Evolutionary conservation across 2,329 filamentous ascomycete species (phyloP), one percentile per base, ranked within the genome.

Genomic region (Microdochium nivale): DNA sequence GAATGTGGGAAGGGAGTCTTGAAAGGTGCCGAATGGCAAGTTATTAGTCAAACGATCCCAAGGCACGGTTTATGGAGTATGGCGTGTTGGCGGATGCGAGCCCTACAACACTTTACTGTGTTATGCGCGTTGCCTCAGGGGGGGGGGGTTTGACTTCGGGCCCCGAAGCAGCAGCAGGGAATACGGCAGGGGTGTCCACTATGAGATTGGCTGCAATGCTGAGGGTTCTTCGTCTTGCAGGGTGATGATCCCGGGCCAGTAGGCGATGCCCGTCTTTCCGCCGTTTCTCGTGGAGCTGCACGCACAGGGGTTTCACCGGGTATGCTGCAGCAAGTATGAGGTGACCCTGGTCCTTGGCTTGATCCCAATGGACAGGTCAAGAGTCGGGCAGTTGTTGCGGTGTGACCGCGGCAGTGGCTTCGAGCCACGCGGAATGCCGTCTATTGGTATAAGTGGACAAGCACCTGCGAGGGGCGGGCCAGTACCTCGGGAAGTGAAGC

Each of bases 201-300:
- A 19, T 44, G 40, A 44, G 40, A 44, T 44, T 44, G n/a, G 40
- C 40, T 44, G 40, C 40, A 44, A 44, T 44, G 40, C 40, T 44
- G 40, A 44, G 40, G 40, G 40, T 23, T 44, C 40, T 19, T 44
- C 40, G 40, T 44, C 40, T 7, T 8, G 16, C 40, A 44, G 40
- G 40, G 10, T 44, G 40, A 4, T 13, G 40, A 44, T 44, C 40
- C 40, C 13, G 21, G 40, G 21, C 40, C 40, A 44, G 23, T 44
- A 44, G 23, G 40, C 21, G 40, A 21, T 3, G 23, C 23, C 40
- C 40, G 40, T 44, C 23, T 44, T 44, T 23, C 40, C 40, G 40
- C 40, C 40, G 40, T 44, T 44, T 44, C 19, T 21, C 40, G 40
- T 44, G 14, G 40, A 44, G 40, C 40, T 44, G 21, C 13, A 23